A percentile compares a stretch with the other conserved stretches of the same genome.
These are phyloP conservation scores for Dendrothele bispora DNA, from an alignment of 768 basidiomycete species.

Conservation along the genomic window DNA sequence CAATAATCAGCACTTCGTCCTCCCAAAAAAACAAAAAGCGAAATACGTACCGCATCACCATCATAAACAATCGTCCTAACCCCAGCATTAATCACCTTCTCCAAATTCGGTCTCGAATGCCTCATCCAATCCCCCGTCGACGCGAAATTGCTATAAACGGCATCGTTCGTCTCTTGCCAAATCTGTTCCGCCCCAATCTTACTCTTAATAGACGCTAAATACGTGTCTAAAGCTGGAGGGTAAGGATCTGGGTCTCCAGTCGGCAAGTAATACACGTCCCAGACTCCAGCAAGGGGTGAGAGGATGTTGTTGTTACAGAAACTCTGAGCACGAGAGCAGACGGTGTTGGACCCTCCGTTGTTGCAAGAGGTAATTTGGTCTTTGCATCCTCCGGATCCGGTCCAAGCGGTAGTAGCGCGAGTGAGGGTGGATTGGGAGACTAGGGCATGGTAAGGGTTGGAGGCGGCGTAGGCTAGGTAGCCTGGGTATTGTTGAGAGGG, in stretches of 20 bases:
- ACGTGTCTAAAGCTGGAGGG: slow-evolving; percentile 39
- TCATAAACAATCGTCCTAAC: slow-evolving; percentile 53
- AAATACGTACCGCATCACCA: slow-evolving; percentile 51
- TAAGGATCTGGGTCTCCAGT: slow-evolving; percentile 44
- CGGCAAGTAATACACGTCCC: slow-evolving; percentile 48
- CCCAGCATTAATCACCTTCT: slow-evolving; percentile 59
- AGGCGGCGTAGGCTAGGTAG: slow-evolving; percentile 34
- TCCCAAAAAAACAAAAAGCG: not conserved
- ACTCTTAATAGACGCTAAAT: slow-evolving; percentile 27
- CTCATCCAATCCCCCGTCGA: slow-evolving; percentile 59
- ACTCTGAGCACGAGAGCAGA: slow-evolving; percentile 34
- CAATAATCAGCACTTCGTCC: not conserved
- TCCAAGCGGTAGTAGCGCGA: slow-evolving; percentile 25
- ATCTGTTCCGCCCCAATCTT: slow-evolving; percentile 44
- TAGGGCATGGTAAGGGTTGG: slow-evolving; percentile 37
- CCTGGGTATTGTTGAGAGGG: slow-evolving; percentile 37
- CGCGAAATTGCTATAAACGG: slow-evolving; percentile 49
- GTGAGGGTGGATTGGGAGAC: slow-evolving; percentile 25
- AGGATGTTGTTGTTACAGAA: slow-evolving; percentile 38
- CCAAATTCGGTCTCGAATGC: slow-evolving; percentile 45
- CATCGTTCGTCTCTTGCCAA: slow-evolving; percentile 39
- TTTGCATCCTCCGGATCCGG: slow-evolving; percentile 29
- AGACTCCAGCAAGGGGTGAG: slow-evolving; percentile 34
- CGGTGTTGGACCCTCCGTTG: slow-evolving; percentile 20
- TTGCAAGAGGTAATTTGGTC: slow-evolving; percentile 36